Evolutionary conservation across 495 filamentous ascomycete genomes (phyloP).

Genomic region (Hypoxylon lienhwacheense): DNA sequence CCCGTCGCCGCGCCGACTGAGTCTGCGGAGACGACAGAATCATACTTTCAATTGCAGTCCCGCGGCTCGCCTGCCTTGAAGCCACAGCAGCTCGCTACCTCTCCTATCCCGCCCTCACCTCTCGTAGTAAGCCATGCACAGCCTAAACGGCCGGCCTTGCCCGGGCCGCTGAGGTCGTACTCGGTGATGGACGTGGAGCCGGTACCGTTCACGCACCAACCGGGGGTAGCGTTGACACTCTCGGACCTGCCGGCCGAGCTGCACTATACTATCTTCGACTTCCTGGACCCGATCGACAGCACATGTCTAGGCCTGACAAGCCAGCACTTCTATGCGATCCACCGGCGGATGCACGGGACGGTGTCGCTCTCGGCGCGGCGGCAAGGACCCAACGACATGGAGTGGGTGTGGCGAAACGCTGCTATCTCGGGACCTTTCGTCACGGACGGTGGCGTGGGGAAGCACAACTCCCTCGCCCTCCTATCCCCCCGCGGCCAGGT

Average conservation of each 20-base stretch:
- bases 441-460: constrained; percentile 29
- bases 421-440: constrained; percentile 38
- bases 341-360: constrained; percentile 51
- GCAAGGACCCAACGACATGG: constrained; percentile 56
- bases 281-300: constrained; percentile 59
- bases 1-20: constrained; percentile 19
- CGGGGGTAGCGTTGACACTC: constrained; percentile 42
- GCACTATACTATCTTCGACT: constrained; percentile 56
- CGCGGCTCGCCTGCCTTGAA: constrained; percentile 4
- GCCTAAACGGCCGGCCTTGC: constrained; percentile 9
- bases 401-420: constrained; percentile 57
- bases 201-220: constrained; percentile 44
- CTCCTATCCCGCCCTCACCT: constrained; percentile 10
- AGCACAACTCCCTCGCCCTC: constrained; percentile 42
- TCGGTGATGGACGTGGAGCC: constrained; percentile 54
- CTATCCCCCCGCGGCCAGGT: constrained; percentile 50
- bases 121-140: not conserved
- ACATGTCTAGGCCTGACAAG: constrained; percentile 57
- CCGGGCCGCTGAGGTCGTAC: constrained; percentile 40
- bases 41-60: constrained; percentile 19
- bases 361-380: constrained; percentile 53
- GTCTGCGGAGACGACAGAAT: constrained; percentile 19
- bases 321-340: constrained; percentile 54
- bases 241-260: constrained; percentile 59
- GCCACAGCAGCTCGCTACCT: not conserved